Base-by-base conservation (phyloP, 345 rosid species). In the Gynandropsis gynandra region DNA sequence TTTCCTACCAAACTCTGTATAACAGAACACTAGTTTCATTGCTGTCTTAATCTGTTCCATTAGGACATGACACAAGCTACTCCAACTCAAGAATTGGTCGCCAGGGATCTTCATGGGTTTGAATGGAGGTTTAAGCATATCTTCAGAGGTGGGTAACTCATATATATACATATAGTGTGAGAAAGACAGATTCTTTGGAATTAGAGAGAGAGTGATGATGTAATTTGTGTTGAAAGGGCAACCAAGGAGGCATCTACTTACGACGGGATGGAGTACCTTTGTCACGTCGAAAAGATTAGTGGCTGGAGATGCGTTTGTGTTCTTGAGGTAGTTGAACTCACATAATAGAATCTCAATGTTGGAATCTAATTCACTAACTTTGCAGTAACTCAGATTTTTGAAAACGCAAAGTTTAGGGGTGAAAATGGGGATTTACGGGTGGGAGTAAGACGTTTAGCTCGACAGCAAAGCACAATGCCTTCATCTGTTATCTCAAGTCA, bases 51-150 rank as follows among this genome's bases (percentile, higher is more conserved):
- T 5, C 58, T 31, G 8, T 55, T 13, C 4, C 42, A 27, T 42
- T 47, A 77, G 82, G 80, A 78, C 65, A 72, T 78, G 83, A 69
- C 69, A 52, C 80, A 66, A 64, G 17, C 68, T 51, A 78, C 70
- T 34, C 83, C 83, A 4, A 77, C 85, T 24, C 90, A 85, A 71
- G 95, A 85, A 55, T 56, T 85, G 40, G 77, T 48, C 29, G 77
- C 90, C 50, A 85, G 49, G 59, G 95, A 85, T 59, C 83, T 85
- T 57, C 85, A 82, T 33, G 90, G 90, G 15, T 73, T 65, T 16
- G 90, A 82, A 34, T 85, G 95, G 90, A 76, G 77, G 52, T 85
- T 85, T 60, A 85, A 78, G 61, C 95, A 85, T 64, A 80, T 82
- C 29, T 82, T 72, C 50, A 71, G 95, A 74, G 95, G 95, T 85